phyloP scores from a whole-genome alignment of 2,329 filamentous ascomycete genomes.

The Sphaerostilbella broomeana region DNA sequence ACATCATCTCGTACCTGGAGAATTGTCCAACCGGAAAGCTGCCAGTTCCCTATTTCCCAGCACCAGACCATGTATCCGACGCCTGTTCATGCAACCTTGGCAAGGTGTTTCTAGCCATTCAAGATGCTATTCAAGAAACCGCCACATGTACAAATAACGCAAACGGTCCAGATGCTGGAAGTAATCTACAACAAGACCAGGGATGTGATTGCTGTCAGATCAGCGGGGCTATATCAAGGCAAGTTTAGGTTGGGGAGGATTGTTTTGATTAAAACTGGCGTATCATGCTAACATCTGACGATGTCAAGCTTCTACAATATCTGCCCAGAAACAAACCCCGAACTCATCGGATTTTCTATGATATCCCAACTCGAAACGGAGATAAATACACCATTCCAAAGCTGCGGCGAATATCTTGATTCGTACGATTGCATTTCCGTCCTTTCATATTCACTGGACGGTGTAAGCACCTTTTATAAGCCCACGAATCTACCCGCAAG shows the following conservation, averaged over 20 bases:
- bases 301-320: constrained; percentile 17
- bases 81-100: constrained; percentile 33
- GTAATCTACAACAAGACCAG: constrained; percentile 18
- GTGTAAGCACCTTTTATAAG: constrained; percentile 18
- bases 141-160: constrained; percentile 17
- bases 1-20: constrained; percentile 28
- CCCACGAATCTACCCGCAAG: constrained; percentile 20
- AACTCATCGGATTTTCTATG: constrained; percentile 17
- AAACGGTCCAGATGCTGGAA: constrained; percentile 17
- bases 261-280: too few relatives aligned
- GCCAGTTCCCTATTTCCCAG: constrained; percentile 33
- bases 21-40: constrained; percentile 24
- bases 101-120: constrained; percentile 20
- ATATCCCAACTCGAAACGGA: constrained; percentile 14
- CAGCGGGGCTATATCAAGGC: constrained; percentile 30
- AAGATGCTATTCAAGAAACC: constrained; percentile 15
- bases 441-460: constrained; percentile 17
- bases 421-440: constrained; percentile 20
- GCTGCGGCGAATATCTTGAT: constrained; percentile 15
- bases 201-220: constrained; percentile 30
- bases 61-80: constrained; percentile 26
- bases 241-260: too few relatives aligned
- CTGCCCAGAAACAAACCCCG: constrained; percentile 27
- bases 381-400: constrained; percentile 13
- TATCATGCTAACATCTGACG: neutral